Conservation (phyloP, 2,329 filamentous ascomycete species). For the Colletotrichum phormii region DNA sequence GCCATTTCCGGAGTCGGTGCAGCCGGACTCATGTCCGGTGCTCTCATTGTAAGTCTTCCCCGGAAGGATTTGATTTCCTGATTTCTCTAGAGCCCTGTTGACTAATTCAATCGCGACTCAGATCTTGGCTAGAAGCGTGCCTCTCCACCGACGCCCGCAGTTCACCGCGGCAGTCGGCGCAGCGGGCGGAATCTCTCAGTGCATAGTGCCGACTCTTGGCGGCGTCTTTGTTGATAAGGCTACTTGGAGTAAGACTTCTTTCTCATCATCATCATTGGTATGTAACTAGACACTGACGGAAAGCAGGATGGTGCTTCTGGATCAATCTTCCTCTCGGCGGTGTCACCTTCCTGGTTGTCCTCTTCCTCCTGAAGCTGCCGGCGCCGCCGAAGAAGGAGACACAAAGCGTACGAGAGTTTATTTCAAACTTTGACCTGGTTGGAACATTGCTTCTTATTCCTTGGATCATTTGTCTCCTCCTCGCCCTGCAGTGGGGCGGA, state of each 20-base stretch:
- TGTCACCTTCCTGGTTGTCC: conserved; percentile 51
- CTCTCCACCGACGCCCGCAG: conserved; percentile 63
- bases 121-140: conserved; percentile 59
- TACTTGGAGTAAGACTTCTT: conserved; percentile 53
- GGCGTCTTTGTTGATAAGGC: conserved; percentile 60
- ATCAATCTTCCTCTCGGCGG: conserved; percentile 57
- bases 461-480: not conserved
- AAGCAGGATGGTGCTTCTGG: conserved; percentile 57
- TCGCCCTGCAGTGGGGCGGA: conserved; percentile 6
- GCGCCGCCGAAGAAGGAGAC: conserved; percentile 41
- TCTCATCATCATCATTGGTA: not conserved
- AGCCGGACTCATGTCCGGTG: conserved; percentile 43
- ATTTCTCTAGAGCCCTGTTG: not conserved
- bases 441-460: not conserved
- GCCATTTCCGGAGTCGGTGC: conserved; percentile 51
- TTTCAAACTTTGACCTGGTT: conserved; percentile 45
- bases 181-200: conserved; percentile 66
- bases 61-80: too few relatives aligned
- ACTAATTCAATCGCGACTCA: conserved; percentile 46
- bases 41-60: not conserved
- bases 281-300: not conserved
- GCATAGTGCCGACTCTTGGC: conserved; percentile 61
- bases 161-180: conserved; percentile 65
- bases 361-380: conserved; percentile 58
- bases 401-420: conserved; percentile 42